Evolutionary conservation across 306 rosid genomes (phyloP).

Genomic region (Cajanus cajan): DNA sequence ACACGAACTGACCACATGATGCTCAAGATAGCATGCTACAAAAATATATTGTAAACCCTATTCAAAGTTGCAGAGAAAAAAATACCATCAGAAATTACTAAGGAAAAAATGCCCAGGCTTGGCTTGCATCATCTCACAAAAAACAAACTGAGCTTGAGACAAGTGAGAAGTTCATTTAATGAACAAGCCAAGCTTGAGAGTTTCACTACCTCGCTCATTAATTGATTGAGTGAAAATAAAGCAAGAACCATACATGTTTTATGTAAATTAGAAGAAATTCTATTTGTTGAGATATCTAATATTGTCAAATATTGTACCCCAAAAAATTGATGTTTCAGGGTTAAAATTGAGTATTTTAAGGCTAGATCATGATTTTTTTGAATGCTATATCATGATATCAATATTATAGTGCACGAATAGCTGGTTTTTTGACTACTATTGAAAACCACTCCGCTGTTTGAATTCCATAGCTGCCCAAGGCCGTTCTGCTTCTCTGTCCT

Average conservation of each 20-base stretch:
- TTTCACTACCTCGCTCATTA: neutral
- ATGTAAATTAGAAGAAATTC: neutral
- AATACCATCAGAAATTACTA: neutral
- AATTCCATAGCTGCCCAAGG: too few relatives aligned
- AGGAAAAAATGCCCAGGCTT: neutral
- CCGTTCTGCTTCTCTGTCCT: too few relatives aligned
- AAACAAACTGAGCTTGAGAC: neutral
- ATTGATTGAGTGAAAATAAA: neutral
- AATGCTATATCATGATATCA: too few relatives aligned
- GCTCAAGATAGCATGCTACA: constrained; percentile 5
- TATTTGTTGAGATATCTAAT: neutral
- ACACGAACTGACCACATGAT: neutral
- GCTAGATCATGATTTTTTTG: too few relatives aligned
- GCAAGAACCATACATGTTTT: neutral
- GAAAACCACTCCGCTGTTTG: too few relatives aligned
- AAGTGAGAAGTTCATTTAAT: neutral
- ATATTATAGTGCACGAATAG: too few relatives aligned
- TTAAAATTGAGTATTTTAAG: too few relatives aligned
- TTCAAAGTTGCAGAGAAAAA: neutral
- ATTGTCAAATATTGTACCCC: too few relatives aligned
- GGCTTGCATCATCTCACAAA: neutral
- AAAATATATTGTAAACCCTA: neutral
- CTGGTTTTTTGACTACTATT: too few relatives aligned
- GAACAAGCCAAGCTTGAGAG: neutral
- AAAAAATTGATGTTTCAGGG: too few relatives aligned